A percentile compares a stretch with the other conserved stretches of the same genome.
Conservation (phyloP, 23 red algal genomes). For the Agarophyton chilense region DNA sequence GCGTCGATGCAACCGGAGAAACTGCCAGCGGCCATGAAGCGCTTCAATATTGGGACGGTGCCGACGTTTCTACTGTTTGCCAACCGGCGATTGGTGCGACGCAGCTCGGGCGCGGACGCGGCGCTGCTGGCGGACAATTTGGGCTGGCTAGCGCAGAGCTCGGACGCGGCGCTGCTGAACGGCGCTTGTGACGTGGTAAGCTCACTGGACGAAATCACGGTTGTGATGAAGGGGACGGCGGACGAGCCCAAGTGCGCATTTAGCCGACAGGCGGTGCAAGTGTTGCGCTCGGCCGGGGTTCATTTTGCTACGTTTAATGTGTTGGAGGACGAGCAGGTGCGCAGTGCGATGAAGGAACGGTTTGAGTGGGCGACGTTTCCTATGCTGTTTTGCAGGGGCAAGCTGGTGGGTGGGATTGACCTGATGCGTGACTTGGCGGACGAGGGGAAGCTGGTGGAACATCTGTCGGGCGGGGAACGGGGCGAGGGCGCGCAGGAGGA, state of each 20-base stretch:
- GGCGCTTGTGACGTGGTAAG: constrained; percentile 44
- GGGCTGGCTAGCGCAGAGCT: constrained; percentile 20
- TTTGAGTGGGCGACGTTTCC: constrained; percentile 80
- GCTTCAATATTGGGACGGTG: constrained; percentile 26
- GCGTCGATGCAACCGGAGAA: constrained; percentile 6
- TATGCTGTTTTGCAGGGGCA: constrained; percentile 63
- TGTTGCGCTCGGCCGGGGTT: constrained; percentile 62
- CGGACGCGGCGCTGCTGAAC: not conserved
- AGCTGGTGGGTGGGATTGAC: constrained; percentile 83
- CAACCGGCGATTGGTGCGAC: not conserved
- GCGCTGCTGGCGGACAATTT: constrained; percentile 3
- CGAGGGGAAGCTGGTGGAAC: constrained; percentile 33
- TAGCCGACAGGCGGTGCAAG: constrained; percentile 54
- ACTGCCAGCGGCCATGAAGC: not conserved
- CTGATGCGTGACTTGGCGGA: constrained; percentile 53
- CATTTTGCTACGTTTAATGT: constrained; percentile 65
- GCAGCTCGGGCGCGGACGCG: constrained; percentile 31
- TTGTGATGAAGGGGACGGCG: constrained; percentile 82
- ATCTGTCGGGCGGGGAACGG: constrained; percentile 20
- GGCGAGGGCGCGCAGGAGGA: not conserved
- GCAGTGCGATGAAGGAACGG: constrained; percentile 65
- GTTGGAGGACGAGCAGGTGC: constrained; percentile 59
- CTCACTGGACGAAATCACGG: constrained; percentile 22
- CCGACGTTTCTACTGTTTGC: constrained; percentile 57
- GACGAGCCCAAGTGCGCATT: constrained; percentile 70